Evolutionary conservation across 2,329 filamentous ascomycete species (phyloP).

Genomic region (Xylaria sp.): DNA sequence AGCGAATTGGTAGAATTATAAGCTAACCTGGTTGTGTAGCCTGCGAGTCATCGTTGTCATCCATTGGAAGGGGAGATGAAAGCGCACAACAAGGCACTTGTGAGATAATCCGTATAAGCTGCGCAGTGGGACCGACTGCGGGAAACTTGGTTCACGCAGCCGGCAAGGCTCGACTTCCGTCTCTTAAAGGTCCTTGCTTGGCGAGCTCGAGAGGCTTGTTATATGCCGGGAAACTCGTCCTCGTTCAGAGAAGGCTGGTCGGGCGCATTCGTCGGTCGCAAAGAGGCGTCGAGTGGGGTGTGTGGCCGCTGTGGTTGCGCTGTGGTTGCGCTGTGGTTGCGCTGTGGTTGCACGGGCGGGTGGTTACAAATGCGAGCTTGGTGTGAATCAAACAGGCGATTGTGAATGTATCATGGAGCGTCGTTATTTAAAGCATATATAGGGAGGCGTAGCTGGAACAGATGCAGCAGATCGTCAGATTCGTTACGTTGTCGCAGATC

Average conservation of each 20-base stretch:
- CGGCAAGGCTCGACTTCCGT: conserved; percentile 19
- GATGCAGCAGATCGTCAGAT: not conserved
- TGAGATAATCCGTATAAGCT: not conserved
- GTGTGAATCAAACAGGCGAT: conserved; percentile 18
- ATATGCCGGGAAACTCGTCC: conserved; percentile 5
- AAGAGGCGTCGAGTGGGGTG: conserved; percentile 1
- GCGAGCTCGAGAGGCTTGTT: conserved; percentile 13
- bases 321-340: no score
- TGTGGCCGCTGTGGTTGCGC: no score
- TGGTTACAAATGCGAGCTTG: conserved; percentile 12
- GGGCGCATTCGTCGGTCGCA: conserved; percentile 2
- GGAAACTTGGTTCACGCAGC: conserved; percentile 30
- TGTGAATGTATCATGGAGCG: not conserved
- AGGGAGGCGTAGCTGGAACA: not conserved
- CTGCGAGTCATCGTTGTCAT: conserved; percentile 34
- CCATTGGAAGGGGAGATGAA: conserved; percentile 31
- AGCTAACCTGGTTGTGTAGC: conserved; percentile 38
- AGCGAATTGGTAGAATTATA: not conserved
- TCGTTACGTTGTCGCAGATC: not conserved
- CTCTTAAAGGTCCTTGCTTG: conserved; percentile 9
- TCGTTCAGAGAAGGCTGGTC: conserved; percentile 17
- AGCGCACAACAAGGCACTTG: no score
- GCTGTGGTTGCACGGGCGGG: conserved; percentile 19
- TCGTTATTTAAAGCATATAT: conserved; percentile 3
- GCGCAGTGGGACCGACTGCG: conserved; percentile 28